Conservation (phyloP, 768 basidiomycete genomes). For the Tricholoma hemisulphureum region DNA sequence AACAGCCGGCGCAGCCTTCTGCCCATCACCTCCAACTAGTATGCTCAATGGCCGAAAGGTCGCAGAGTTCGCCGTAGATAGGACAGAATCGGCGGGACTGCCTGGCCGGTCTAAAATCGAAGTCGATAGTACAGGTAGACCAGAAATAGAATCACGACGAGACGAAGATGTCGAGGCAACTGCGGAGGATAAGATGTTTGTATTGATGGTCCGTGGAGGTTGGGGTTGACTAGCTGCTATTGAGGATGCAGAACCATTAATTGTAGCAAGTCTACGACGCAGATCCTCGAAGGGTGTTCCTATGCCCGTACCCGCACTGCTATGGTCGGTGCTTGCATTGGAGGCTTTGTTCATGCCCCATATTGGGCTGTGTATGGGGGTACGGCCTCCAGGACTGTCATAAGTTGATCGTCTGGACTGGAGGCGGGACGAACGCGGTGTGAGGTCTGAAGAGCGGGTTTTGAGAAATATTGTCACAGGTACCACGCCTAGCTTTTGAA, state of each 20-base stretch:
- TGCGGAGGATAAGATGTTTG: conserved; percentile 38
- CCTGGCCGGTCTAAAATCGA: conserved; percentile 52
- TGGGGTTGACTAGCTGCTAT: conserved; percentile 43
- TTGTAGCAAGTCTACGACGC: conserved; percentile 68
- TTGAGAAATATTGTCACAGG: conserved; percentile 91
- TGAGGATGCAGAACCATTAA: conserved; percentile 72
- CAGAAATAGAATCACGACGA: conserved; percentile 22
- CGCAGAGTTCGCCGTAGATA: conserved; percentile 69
- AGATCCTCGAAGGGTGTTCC: conserved; percentile 77
- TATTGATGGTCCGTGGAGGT: conserved; percentile 30
- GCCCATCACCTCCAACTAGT: conserved; percentile 70
- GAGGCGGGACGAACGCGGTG: conserved; percentile 39
- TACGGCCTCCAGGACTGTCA: conserved; percentile 30
- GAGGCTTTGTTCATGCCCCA: conserved; percentile 37
- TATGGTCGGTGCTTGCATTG: conserved; percentile 47
- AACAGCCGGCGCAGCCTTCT: conserved; percentile 87
- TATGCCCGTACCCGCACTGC: conserved; percentile 41
- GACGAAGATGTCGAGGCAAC: conserved; percentile 29
- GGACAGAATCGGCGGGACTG: conserved; percentile 82
- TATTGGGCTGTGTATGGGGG: conserved; percentile 50
- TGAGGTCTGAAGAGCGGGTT: conserved; percentile 43
- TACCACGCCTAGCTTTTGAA: conserved; percentile 85
- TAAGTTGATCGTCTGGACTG: conserved; percentile 39
- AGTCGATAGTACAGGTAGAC: conserved; percentile 12
- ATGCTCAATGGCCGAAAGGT: conserved; percentile 57